Evolutionary conservation across 1,139 yeast species (phyloP).

Genomic region (Zygosaccharomyces pseudobailii): DNA sequence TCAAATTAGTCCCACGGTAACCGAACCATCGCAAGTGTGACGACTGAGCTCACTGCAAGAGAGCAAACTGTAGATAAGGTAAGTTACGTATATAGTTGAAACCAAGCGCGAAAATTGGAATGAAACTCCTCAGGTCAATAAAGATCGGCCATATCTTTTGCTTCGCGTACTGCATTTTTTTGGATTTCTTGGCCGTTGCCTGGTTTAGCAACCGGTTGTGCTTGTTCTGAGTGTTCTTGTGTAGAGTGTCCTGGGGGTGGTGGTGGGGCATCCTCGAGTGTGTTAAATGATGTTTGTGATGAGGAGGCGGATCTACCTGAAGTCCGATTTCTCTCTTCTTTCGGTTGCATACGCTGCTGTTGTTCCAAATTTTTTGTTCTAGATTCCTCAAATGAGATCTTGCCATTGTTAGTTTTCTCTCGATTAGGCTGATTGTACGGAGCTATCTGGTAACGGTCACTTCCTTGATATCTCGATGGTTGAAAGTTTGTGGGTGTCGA

Average conservation of each 20-base stretch:
- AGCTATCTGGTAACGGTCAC: constrained; percentile 2
- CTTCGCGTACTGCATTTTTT: constrained; percentile 1
- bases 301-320: not conserved
- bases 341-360: not conserved
- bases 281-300: not conserved
- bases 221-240: not conserved
- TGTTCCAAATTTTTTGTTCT: not conserved
- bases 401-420: not conserved
- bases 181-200: not conserved
- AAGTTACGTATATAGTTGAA: not conserved
- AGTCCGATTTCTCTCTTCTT: not conserved
- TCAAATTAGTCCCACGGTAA: constrained; percentile 2
- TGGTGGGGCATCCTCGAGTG: not conserved
- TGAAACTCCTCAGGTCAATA: constrained; percentile 5
- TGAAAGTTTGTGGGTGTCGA: not conserved
- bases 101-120: not conserved
- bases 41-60: not conserved
- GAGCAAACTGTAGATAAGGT: constrained; percentile 1
- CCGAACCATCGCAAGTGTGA: not conserved
- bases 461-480: constrained; percentile 9
- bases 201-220: not conserved
- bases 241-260: constrained; percentile 2
- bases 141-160: constrained; percentile 12
- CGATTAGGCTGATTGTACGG: constrained; percentile 4
- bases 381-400: not conserved